These are phyloP conservation scores for Hyphopichia homilentoma DNA, from an alignment of 805 yeast species.

Conservation along the genomic window DNA sequence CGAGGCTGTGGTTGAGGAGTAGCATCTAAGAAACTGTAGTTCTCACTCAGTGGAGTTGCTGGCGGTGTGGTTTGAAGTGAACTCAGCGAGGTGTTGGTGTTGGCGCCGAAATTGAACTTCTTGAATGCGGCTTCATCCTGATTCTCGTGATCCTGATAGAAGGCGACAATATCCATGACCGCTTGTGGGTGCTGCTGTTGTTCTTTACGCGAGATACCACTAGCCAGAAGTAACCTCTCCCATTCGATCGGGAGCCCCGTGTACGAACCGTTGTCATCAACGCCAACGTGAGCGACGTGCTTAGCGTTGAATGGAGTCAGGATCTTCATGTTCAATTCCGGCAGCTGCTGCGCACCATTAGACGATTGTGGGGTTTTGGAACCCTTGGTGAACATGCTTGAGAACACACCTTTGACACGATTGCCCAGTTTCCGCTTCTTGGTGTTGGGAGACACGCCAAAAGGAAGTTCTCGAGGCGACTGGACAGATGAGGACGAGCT, in stretches of 20 bases:
- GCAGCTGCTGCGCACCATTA: conserved; percentile 8
- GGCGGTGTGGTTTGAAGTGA: conserved; percentile 26
- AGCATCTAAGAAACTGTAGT: conserved; percentile 2
- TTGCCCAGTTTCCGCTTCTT: conserved; percentile 41
- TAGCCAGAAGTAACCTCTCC: conserved; percentile 77
- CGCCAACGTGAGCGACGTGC: conserved; percentile 91
- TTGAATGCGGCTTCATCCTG: conserved; percentile 41
- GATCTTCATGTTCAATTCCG: conserved; percentile 50
- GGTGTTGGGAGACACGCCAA: conserved; percentile 9
- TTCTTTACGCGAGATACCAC: conserved; percentile 85
- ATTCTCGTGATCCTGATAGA: conserved; percentile 62
- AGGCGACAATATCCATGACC: conserved; percentile 85
- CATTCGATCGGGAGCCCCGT: conserved; percentile 93
- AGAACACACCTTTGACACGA: conserved; percentile 56
- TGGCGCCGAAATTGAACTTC: conserved; percentile 33
- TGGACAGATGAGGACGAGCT: conserved; percentile 12
- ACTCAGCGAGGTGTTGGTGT: conserved; percentile 2
- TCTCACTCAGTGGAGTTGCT: conserved; percentile 1
- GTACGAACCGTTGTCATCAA: conserved; percentile 81
- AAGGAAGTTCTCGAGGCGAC: conserved; percentile 25
- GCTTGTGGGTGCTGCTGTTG: conserved; percentile 92
- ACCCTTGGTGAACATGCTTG: conserved; percentile 45
- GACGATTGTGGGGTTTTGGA: conserved; percentile 8
- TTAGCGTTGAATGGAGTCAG: conserved; percentile 91
- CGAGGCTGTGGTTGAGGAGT: conserved; percentile 12